Percentiles rank a stretch among this genome's conserved stretches.
These are phyloP conservation scores for Saccharum officinarum DNA, from an alignment of 176 grass and related monocot genomes.

Conservation along the genomic window DNA sequence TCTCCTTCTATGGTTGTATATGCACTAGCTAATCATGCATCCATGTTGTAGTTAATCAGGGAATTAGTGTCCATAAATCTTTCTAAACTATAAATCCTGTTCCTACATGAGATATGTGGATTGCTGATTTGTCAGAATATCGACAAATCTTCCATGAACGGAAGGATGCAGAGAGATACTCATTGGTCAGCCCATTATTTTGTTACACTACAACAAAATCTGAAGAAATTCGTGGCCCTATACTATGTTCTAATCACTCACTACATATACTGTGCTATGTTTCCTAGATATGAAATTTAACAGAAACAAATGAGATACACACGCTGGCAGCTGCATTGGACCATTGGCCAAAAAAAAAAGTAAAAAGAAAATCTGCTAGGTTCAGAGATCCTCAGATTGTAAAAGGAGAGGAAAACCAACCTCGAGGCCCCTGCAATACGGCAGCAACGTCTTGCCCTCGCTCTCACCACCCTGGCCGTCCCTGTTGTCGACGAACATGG, in stretches of 20 bases:
- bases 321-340: background rate
- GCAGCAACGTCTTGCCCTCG: conserved; percentile 62
- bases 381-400: background rate
- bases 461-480: conserved; percentile 37
- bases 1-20: background rate
- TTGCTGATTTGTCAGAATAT: background rate
- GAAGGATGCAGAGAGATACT: background rate
- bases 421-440: conserved; percentile 91
- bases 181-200: background rate
- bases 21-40: background rate
- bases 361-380: background rate
- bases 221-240: background rate
- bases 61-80: background rate
- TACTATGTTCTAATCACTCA: background rate
- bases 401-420: conserved; percentile 44
- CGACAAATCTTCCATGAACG: background rate
- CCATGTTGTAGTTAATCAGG: background rate
- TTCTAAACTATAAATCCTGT: background rate
- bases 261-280: background rate
- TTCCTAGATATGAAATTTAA: background rate
- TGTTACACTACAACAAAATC: background rate
- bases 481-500: conserved; percentile 71
- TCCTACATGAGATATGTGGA: background rate
- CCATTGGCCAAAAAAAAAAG: background rate
- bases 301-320: conserved; percentile 8